Percentiles rank a stretch among this genome's conserved stretches.
Evolutionary conservation across 805 yeast species (phyloP).

Genomic region (Yarrowia yakushimensis): DNA sequence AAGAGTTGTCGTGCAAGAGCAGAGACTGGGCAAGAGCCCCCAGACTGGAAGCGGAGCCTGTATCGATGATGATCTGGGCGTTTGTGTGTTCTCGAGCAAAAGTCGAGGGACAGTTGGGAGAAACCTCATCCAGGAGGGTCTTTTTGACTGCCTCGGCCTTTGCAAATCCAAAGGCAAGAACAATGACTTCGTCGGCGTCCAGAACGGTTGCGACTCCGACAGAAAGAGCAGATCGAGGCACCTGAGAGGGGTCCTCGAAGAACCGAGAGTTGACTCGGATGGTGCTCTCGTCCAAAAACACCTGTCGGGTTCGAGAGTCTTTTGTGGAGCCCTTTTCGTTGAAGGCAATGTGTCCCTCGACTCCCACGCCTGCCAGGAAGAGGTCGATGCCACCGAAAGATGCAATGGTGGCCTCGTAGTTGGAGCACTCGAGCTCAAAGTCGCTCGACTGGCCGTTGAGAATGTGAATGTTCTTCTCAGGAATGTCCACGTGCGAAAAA

Average conservation of each 20-base stretch:
- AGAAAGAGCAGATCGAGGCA: slow-evolving; percentile 50
- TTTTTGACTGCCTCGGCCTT: slow-evolving; percentile 49
- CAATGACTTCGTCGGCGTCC: slow-evolving; percentile 50
- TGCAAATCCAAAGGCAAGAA: slow-evolving; percentile 49
- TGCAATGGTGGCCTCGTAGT: slow-evolving; percentile 49
- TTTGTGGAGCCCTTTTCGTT: slow-evolving; percentile 54
- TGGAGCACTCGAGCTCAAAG: slow-evolving; percentile 45
- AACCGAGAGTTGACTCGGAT: slow-evolving; percentile 53
- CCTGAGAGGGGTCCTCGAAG: slow-evolving; percentile 46
- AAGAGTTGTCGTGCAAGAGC: slow-evolving; percentile 3
- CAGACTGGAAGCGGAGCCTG: slow-evolving; percentile 41
- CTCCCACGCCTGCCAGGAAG: slow-evolving; percentile 58
- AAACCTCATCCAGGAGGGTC: slow-evolving; percentile 44
- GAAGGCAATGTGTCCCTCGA: slow-evolving; percentile 60
- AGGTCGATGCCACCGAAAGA: slow-evolving; percentile 50
- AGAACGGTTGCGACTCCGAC: slow-evolving; percentile 58
- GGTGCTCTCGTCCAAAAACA: slow-evolving; percentile 48
- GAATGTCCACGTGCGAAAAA: slow-evolving; percentile 55
- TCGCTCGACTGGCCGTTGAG: slow-evolving; percentile 51
- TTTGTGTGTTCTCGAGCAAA: slow-evolving; percentile 49
- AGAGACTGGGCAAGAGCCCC: slow-evolving; percentile 19
- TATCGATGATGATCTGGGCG: slow-evolving; percentile 45
- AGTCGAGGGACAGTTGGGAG: slow-evolving; percentile 47
- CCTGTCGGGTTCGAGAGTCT: slow-evolving; percentile 46
- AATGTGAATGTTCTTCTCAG: slow-evolving; percentile 50